Conservation (phyloP, 2,329 filamentous ascomycete genomes). For the Fusarium solani-melongenae region DNA sequence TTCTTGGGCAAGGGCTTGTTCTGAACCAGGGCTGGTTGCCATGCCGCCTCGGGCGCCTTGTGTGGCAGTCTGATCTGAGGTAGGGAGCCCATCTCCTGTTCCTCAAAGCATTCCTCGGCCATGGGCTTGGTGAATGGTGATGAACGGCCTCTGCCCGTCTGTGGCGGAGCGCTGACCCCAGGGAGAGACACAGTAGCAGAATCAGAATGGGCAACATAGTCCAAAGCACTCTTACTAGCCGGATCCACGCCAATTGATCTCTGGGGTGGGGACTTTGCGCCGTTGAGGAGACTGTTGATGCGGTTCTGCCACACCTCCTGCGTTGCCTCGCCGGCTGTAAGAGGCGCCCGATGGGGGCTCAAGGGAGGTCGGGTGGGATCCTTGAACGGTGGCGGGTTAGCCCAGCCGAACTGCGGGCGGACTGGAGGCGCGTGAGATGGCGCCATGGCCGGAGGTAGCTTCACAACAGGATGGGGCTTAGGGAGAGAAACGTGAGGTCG, state of each 20-base stretch:
- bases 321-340: slow-evolving; percentile 50
- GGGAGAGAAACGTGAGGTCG: slow-evolving; percentile 78
- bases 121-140: slow-evolving; percentile 72
- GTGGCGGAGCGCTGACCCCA: slow-evolving; percentile 31
- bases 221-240: slow-evolving; percentile 73
- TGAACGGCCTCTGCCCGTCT: slow-evolving; percentile 54
- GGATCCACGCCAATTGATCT: slow-evolving; percentile 73
- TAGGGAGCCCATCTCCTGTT: slow-evolving; percentile 83
- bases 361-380: slow-evolving; percentile 42
- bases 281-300: slow-evolving; percentile 82
- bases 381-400: slow-evolving; percentile 47
- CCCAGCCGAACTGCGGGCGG: slow-evolving; percentile 49
- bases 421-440: slow-evolving; percentile 40
- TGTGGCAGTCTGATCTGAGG: slow-evolving; percentile 76
- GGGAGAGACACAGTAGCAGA: slow-evolving; percentile 79
- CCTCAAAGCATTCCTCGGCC: slow-evolving; percentile 83
- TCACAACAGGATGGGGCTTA: slow-evolving; percentile 79
- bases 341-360: slow-evolving; percentile 35
- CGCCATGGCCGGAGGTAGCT: slow-evolving; percentile 72
- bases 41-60: slow-evolving; percentile 70
- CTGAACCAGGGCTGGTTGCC: slow-evolving; percentile 67
- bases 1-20: slow-evolving; percentile 65
- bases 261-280: slow-evolving; percentile 69
- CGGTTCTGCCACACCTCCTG: slow-evolving; percentile 78
- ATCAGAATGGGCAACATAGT: slow-evolving; percentile 60